A percentile compares a stretch with the other conserved stretches of the same genome.
These are phyloP conservation scores for Alloteropsis semialata DNA, from an alignment of 176 grass and related monocot genomes.

Conservation along the genomic window DNA sequence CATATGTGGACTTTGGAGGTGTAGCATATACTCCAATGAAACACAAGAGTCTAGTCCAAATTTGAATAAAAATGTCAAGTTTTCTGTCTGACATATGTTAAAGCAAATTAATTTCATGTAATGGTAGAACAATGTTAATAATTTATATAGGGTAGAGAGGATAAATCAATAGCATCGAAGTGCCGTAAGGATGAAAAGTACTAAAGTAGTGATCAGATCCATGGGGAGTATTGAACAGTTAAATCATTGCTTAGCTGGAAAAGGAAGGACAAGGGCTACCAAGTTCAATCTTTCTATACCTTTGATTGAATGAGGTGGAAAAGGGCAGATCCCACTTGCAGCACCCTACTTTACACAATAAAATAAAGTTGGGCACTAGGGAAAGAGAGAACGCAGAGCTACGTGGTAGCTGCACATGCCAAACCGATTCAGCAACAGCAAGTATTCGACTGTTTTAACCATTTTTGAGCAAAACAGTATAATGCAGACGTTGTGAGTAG, in stretches of 20 bases:
- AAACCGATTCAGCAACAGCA: background rate
- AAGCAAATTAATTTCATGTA: background rate
- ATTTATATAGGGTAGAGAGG: background rate
- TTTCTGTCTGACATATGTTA: background rate
- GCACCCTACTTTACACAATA: slow-evolving; percentile 24
- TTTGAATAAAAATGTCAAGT: background rate
- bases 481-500: background rate
- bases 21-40: background rate
- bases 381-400: slow-evolving; percentile 31
- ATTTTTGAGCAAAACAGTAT: background rate
- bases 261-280: slow-evolving; percentile 37
- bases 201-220: slow-evolving; percentile 4
- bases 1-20: background rate
- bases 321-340: slow-evolving; percentile 27
- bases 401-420: slow-evolving; percentile 18
- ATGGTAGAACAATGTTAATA: background rate
- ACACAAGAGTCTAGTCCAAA: background rate
- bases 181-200: slow-evolving; percentile 22
- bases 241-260: slow-evolving; percentile 38
- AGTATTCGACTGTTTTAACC: background rate
- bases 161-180: background rate
- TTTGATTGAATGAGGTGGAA: slow-evolving; percentile 38
- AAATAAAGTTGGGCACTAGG: slow-evolving; percentile 32
- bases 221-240: background rate
- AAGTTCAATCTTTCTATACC: slow-evolving; percentile 30